Conservation (phyloP, 345 rosid species). For the Cardamine resedifolia region DNA sequence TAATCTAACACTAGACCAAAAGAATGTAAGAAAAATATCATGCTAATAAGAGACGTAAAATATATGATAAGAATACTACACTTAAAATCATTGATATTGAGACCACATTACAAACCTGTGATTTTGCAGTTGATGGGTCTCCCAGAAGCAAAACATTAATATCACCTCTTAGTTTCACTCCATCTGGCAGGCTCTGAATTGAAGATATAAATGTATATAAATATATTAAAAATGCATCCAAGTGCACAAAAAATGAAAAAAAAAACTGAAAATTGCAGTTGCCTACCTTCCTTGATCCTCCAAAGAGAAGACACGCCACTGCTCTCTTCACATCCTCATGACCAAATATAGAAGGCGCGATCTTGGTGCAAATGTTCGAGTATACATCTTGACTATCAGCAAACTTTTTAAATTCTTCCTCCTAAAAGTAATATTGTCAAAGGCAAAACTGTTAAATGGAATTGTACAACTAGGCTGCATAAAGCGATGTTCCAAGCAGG, state of each 20-base stretch:
- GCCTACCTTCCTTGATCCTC: slow-evolving; percentile 89
- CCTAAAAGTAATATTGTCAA: slow-evolving; percentile 40
- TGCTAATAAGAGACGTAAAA: background rate
- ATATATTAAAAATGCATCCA: slow-evolving; percentile 13
- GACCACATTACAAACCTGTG: slow-evolving; percentile 58
- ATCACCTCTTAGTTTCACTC: slow-evolving; percentile 94
- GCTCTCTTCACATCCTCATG: slow-evolving; percentile 88
- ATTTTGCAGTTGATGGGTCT: slow-evolving; percentile 97
- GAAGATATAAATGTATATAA: background rate
- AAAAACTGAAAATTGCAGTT: background rate
- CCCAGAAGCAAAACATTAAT: slow-evolving; percentile 92
- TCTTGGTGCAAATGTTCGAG: slow-evolving; percentile 65
- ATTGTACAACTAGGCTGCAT: slow-evolving; percentile 3
- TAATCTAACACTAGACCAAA: background rate
- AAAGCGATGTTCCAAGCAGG: background rate
- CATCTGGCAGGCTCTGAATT: slow-evolving; percentile 78
- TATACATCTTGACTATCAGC: slow-evolving; percentile 63
- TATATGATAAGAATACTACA: background rate
- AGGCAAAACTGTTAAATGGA: slow-evolving; percentile 1
- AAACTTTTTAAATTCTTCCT: slow-evolving; percentile 88
- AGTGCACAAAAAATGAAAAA: slow-evolving; percentile 1
- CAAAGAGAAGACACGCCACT: slow-evolving; percentile 90
- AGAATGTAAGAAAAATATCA: background rate
- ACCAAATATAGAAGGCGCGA: slow-evolving; percentile 95
- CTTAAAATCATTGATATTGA: background rate